phyloP scores from a whole-genome alignment of 345 rosid species.

The Eucalyptus paniculata region DNA sequence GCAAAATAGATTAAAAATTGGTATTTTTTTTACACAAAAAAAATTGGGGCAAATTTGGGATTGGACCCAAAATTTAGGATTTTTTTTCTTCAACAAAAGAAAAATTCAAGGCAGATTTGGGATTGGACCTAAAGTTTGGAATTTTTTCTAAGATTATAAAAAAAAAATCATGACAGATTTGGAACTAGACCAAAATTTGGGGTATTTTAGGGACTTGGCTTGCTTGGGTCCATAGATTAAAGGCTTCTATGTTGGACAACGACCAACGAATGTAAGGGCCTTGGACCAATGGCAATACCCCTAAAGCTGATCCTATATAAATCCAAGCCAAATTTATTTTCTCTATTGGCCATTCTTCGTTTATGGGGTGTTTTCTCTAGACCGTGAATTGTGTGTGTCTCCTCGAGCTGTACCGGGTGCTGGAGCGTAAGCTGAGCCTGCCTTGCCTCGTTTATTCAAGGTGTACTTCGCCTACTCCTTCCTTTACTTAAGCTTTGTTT shows the following conservation, averaged over 20 bases:
- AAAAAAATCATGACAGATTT: too few relatives aligned
- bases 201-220: too few relatives aligned
- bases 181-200: too few relatives aligned
- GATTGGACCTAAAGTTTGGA: too few relatives aligned
- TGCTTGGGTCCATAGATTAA: background rate
- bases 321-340: background rate
- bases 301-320: background rate
- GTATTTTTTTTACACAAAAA: too few relatives aligned
- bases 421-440: background rate
- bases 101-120: too few relatives aligned
- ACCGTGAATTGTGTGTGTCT: background rate
- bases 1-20: too few relatives aligned
- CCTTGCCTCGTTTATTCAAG: background rate
- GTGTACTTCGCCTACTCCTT: background rate
- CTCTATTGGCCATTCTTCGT: background rate
- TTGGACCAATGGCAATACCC: background rate
- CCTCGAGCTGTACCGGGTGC: background rate
- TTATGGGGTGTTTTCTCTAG: background rate
- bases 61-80: too few relatives aligned
- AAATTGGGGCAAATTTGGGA: too few relatives aligned
- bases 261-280: background rate
- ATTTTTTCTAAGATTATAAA: accelerated
- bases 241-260: background rate
- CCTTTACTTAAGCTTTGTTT: background rate
- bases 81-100: too few relatives aligned